Conservation (phyloP, 306 rosid species). For the Dalbergia oliveri region DNA sequence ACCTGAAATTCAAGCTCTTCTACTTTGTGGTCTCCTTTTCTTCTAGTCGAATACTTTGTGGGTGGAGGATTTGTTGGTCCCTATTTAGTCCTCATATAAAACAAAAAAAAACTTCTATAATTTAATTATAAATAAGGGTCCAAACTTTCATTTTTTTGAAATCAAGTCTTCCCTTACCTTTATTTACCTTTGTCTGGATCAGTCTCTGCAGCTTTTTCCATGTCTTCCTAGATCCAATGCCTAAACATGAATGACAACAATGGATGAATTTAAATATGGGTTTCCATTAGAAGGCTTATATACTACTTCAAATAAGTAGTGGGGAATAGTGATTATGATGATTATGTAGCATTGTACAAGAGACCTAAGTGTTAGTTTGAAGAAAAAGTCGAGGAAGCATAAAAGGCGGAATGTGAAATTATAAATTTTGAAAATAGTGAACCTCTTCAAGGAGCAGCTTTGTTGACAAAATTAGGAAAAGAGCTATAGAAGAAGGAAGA, state of each 20-base stretch:
- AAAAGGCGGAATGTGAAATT: slow-evolving; percentile 49
- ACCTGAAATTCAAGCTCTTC: no score
- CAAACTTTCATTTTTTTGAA: no score
- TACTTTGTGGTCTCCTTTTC: no score
- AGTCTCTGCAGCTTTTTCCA: no score
- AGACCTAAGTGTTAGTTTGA: slow-evolving; percentile 47
- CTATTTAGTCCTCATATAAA: no score
- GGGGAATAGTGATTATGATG: slow-evolving; percentile 64
- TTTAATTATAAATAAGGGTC: no score
- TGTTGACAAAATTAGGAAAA: slow-evolving; percentile 66
- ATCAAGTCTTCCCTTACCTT: no score
- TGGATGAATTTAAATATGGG: slow-evolving; percentile 80
- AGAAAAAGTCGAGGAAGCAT: slow-evolving; percentile 35
- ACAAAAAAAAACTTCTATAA: no score
- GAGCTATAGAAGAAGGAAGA: slow-evolving; percentile 66
- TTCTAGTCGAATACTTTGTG: no score
- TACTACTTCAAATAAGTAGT: slow-evolving; percentile 76
- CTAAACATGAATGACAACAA: slow-evolving; percentile 51
- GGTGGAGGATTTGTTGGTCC: no score
- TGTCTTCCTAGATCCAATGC: no score
- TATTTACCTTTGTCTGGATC: no score
- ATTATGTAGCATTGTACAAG: slow-evolving; percentile 28
- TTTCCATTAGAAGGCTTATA: slow-evolving; percentile 79
- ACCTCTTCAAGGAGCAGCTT: slow-evolving; percentile 57
- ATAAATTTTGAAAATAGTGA: slow-evolving; percentile 38